Percentiles rank a stretch among this genome's conserved stretches.
Conservation (phyloP, 2,329 filamentous ascomycete species). For the Aspergillus ibericus region DNA sequence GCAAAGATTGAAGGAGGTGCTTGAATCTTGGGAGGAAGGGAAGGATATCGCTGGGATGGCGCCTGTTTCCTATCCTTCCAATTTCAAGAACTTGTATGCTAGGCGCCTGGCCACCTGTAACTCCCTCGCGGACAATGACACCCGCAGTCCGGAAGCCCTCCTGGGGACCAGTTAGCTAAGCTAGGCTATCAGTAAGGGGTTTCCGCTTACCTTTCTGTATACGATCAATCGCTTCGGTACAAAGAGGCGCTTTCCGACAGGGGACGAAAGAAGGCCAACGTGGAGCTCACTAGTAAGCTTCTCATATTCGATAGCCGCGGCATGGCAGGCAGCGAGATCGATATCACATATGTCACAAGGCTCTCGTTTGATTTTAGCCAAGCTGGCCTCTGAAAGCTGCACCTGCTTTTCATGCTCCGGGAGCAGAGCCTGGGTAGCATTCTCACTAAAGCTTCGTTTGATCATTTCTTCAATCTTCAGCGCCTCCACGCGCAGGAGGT, state of each 20-base stretch:
- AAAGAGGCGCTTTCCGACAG: constrained; percentile 79
- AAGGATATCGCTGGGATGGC: constrained; percentile 80
- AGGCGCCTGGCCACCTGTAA: constrained; percentile 65
- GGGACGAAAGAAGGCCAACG: constrained; percentile 72
- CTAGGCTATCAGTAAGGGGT: not conserved
- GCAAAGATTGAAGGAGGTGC: constrained; percentile 65
- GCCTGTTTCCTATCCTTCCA: constrained; percentile 63
- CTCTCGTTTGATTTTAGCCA: constrained; percentile 86
- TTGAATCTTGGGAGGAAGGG: constrained; percentile 77
- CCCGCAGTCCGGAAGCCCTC: constrained; percentile 81
- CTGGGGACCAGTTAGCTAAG: constrained; percentile 39
- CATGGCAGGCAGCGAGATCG: constrained; percentile 77
- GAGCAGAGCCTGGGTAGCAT: constrained; percentile 89
- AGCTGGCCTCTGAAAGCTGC: constrained; percentile 83
- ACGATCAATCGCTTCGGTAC: constrained; percentile 73
- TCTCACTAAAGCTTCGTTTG: constrained; percentile 98
- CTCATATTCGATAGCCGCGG: constrained; percentile 76
- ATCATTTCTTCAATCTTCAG: constrained; percentile 99
- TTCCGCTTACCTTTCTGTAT: constrained; percentile 61
- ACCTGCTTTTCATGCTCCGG: constrained; percentile 96
- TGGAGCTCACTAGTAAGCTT: constrained; percentile 80
- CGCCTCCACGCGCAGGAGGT: constrained; percentile 89
- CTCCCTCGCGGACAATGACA: constrained; percentile 74
- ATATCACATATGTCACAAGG: constrained; percentile 77
- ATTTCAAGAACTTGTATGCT: constrained; percentile 79